Conservation (phyloP, 2,329 filamentous ascomycete species). For the Hypoxylon sp. region DNA sequence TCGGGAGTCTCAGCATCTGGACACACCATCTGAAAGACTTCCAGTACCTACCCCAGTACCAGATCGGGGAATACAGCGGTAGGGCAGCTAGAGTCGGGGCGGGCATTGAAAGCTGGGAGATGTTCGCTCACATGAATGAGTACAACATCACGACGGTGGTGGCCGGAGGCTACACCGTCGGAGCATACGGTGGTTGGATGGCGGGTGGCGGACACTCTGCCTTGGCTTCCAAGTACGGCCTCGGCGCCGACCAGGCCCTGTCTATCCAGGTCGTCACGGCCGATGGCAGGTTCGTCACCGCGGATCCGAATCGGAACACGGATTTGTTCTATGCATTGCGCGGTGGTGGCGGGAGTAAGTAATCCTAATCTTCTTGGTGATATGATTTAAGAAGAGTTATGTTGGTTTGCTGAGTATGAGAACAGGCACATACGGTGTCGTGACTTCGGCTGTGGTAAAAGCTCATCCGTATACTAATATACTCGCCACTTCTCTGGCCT, state of each 20-base stretch:
- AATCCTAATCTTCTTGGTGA: background rate
- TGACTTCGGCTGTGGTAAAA: slow-evolving; percentile 51
- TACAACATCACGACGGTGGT: slow-evolving; percentile 52
- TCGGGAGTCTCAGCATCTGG: slow-evolving; percentile 63
- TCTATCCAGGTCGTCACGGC: slow-evolving; percentile 62
- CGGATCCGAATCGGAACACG: slow-evolving; percentile 58
- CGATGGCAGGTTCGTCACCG: slow-evolving; percentile 59
- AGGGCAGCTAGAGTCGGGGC: slow-evolving; percentile 52
- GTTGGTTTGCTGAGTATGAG: slow-evolving; percentile 3
- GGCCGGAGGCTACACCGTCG: slow-evolving; percentile 53
- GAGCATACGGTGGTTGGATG: slow-evolving; percentile 64
- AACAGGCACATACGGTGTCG: slow-evolving; percentile 50
- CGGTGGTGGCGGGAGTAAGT: slow-evolving; percentile 61
- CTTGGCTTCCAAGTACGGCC: slow-evolving; percentile 60
- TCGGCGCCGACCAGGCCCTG: slow-evolving; percentile 65
- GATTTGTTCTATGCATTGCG: slow-evolving; percentile 70
- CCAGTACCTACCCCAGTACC: slow-evolving; percentile 52
- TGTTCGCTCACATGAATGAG: slow-evolving; percentile 47
- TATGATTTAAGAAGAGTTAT: background rate
- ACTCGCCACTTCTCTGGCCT: slow-evolving; percentile 42
- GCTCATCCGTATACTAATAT: slow-evolving; percentile 45
- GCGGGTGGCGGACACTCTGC: slow-evolving; percentile 65
- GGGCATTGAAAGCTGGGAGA: slow-evolving; percentile 54
- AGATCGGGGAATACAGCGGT: slow-evolving; percentile 48
- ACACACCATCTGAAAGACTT: slow-evolving; percentile 62